Evolutionary conservation across 1,139 yeast species (phyloP).

Genomic region (Yamadazyma epiphylla): DNA sequence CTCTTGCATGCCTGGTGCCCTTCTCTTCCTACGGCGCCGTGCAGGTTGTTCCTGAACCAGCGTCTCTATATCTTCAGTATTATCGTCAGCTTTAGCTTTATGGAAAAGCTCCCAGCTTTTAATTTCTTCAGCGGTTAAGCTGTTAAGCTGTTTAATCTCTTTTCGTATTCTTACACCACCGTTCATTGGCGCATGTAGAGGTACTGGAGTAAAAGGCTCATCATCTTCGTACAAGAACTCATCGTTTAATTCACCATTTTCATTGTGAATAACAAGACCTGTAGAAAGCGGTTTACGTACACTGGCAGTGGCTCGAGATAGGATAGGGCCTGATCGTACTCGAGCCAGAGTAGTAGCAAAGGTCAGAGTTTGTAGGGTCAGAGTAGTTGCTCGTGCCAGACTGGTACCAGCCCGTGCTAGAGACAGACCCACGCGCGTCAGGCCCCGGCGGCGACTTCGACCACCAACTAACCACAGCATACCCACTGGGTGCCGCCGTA

Average conservation of each 20-base stretch:
- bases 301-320: constrained; percentile 4
- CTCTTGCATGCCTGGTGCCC: constrained; percentile 11
- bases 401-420: neutral
- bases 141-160: constrained; percentile 28
- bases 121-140: constrained; percentile 33
- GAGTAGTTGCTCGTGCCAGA: too few species aligned
- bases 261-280: constrained; percentile 28
- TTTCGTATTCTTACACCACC: constrained; percentile 40
- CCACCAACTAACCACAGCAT: too few species aligned
- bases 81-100: constrained; percentile 17
- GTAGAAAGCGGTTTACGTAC: constrained; percentile 2
- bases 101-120: constrained; percentile 41
- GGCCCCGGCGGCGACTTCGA: too few species aligned
- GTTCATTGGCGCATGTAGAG: constrained; percentile 23
- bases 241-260: constrained; percentile 34
- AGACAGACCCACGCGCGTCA: neutral
- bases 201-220: constrained; percentile 3
- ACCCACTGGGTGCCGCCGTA: too few species aligned
- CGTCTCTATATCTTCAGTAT: constrained; percentile 1
- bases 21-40: constrained; percentile 23
- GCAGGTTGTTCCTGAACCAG: too few species aligned
- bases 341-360: neutral
- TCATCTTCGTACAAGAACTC: constrained; percentile 23
- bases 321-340: neutral
- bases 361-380: too few species aligned